Conservation (phyloP, 306 rosid genomes). For the Pterocarpus macrocarpus region DNA sequence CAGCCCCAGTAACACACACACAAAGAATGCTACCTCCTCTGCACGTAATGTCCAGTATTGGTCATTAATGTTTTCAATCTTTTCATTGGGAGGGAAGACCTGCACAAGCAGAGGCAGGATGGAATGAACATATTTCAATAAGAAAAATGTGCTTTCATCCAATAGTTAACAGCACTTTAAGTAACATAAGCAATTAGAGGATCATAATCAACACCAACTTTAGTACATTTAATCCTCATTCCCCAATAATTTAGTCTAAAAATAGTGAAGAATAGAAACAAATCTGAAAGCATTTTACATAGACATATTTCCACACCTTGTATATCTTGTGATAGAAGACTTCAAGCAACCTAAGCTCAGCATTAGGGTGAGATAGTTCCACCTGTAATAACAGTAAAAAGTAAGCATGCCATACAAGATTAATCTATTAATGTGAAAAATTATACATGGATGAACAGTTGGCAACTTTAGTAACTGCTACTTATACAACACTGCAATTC, state of each 20-base stretch:
- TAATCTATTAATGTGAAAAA: conserved; percentile 9
- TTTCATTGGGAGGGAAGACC: conserved; percentile 87
- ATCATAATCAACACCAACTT: background rate
- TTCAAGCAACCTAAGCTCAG: conserved; percentile 94
- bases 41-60: conserved; percentile 97
- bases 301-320: conserved; percentile 64
- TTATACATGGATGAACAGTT: conserved; percentile 1
- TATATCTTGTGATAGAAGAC: conserved; percentile 93
- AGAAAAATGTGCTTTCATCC: background rate
- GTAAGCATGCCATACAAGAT: background rate
- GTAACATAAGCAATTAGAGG: conserved; percentile 22
- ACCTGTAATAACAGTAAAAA: conserved; percentile 60
- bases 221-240: background rate
- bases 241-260: conserved; percentile 6
- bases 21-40: conserved; percentile 73
- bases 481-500: conserved; percentile 21
- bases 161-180: conserved; percentile 13
- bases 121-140: conserved; percentile 25
- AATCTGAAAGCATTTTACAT: conserved; percentile 34
- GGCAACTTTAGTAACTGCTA: conserved; percentile 11
- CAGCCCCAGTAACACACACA: conserved; percentile 3
- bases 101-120: conserved; percentile 50
- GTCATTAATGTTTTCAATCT: conserved; percentile 88
- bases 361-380: conserved; percentile 80
- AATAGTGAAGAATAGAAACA: conserved; percentile 5